phyloP scores from a whole-genome alignment of 2,329 filamentous ascomycete genomes.

The Penicillium corylophilum region DNA sequence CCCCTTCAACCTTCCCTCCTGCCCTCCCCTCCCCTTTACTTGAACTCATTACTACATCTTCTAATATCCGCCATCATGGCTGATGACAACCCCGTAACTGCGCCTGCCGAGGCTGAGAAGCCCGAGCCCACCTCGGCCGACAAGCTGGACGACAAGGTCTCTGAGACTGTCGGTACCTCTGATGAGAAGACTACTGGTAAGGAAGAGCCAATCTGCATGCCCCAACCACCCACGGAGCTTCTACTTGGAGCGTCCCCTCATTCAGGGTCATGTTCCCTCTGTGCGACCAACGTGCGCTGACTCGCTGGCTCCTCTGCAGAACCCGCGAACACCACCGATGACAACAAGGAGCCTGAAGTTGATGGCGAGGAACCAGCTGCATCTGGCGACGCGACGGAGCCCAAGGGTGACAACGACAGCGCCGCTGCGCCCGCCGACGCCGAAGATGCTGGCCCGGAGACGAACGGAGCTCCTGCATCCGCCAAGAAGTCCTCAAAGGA shows the following conservation, averaged over 20 bases:
- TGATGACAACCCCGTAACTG: conserved; percentile 38
- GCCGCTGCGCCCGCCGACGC: conserved; percentile 26
- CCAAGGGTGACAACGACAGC: conserved; percentile 29
- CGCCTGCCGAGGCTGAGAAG: conserved; percentile 34
- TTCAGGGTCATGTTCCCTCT: conserved; percentile 3
- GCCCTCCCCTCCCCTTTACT: conserved; percentile 11
- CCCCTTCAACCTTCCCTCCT: conserved; percentile 25
- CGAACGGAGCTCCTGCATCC: conserved; percentile 51
- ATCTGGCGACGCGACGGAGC: conserved; percentile 21
- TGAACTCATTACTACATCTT: conserved; percentile 19
- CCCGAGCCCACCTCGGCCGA: conserved; percentile 30
- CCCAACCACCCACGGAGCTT: background rate
- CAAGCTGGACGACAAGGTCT: conserved; percentile 33
- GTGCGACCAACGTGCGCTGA: conserved; percentile 23
- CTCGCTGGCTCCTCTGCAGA: conserved; percentile 11
- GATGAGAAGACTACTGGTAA: conserved; percentile 23
- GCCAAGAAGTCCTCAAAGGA: conserved; percentile 53
- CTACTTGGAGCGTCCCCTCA: background rate
- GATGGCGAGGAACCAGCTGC: conserved; percentile 30
- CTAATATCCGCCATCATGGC: conserved; percentile 34
- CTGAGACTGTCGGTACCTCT: conserved; percentile 20
- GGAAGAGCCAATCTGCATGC: conserved; percentile 1
- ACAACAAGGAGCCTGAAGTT: conserved; percentile 30
- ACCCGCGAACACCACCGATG: conserved; percentile 20
- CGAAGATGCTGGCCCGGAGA: conserved; percentile 31